Evolutionary conservation across 208 protist species (phyloP), one percentile per base, ranked within the genome.

Genomic region (Leishmania mexicana): DNA sequence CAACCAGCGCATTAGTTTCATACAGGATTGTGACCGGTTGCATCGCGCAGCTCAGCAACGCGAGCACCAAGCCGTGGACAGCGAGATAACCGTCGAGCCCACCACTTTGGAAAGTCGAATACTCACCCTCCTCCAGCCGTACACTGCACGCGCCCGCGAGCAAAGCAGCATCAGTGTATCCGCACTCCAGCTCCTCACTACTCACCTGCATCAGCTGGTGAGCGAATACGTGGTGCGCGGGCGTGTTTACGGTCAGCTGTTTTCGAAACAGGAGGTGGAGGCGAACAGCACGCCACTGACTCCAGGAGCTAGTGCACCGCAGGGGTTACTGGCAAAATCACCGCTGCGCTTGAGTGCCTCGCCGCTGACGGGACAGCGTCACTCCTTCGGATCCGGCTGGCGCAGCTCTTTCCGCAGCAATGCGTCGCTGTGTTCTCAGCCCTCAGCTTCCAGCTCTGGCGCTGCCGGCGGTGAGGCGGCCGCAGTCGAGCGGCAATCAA

Each of bases 151-250:
- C 13, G 45, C 24, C 1, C 51, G 38, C 71, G 49, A 76, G 31
- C 11, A 57, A 42, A 58, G 47, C 13, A 73, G 19, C 35, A 85
- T 85, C 19, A 65, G 38, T 51, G 40, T 87, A 21, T 31, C 58
- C 4, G 51, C 75, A 13, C 86, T 90, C 3, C 87, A 90, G 86
- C 83, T 90, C 15, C 70, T 96, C 67, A 86, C 88, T 47, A 80
- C 87, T 38, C 88, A 90, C 64, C 49, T 94, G 11, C 85, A 90
- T 80, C 86, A 93, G 57, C 67, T 95, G 40, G 88, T 96, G 7
- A 79, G 78, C 51, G 88, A 97, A 75, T 95, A 94, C 42, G 87
- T 93, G 7, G 78, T 95, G 51, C 89, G 88, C n/a, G 94, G 92
- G 35, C 79, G 84, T 45, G 83, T 95, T 38, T 95, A 97, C 77